Conservation (phyloP, 2,329 filamentous ascomycete genomes). For the Penicillium sp. region DNA sequence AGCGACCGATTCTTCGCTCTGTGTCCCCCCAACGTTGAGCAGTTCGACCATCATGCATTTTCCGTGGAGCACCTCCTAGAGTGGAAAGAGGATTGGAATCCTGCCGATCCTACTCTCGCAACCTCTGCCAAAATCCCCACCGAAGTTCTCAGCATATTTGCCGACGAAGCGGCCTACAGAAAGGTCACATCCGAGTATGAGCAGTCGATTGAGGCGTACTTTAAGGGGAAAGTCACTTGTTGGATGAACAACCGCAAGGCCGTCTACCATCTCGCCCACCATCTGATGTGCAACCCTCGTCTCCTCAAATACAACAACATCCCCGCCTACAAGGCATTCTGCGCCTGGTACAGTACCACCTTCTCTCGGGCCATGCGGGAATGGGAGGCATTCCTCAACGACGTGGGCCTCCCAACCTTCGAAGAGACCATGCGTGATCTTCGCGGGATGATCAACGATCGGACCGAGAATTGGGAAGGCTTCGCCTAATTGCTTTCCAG, state of each 20-base stretch:
- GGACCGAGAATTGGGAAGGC: slow-evolving; percentile 28
- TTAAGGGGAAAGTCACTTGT: slow-evolving; percentile 6
- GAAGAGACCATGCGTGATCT: slow-evolving; percentile 29
- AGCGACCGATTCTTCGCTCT: slow-evolving; percentile 26
- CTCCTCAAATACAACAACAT: slow-evolving; percentile 13
- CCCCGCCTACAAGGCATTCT: slow-evolving; percentile 21
- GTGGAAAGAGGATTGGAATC: slow-evolving; percentile 22
- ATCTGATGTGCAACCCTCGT: slow-evolving; percentile 10
- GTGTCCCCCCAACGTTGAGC: slow-evolving; percentile 20
- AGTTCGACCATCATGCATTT: slow-evolving; percentile 14
- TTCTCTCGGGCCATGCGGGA: slow-evolving; percentile 29
- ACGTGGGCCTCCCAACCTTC: slow-evolving; percentile 29
- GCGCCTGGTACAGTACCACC: slow-evolving; percentile 24
- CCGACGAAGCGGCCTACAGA: slow-evolving; percentile 24
- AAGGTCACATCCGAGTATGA: slow-evolving; percentile 10
- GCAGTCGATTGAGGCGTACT: slow-evolving; percentile 2
- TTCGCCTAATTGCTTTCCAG: slow-evolving; percentile 9
- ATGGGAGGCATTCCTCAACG: slow-evolving; percentile 28
- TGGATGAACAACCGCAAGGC: slow-evolving; percentile 19
- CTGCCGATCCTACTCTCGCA: slow-evolving; percentile 19
- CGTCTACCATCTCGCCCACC: slow-evolving; percentile 15
- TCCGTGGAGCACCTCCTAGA: slow-evolving; percentile 30
- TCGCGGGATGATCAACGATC: slow-evolving; percentile 23
- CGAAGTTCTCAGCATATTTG: slow-evolving; percentile 23
- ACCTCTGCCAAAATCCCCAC: slow-evolving; percentile 29